Conservation (phyloP, 495 filamentous ascomycete genomes). For the Podospora australis region DNA sequence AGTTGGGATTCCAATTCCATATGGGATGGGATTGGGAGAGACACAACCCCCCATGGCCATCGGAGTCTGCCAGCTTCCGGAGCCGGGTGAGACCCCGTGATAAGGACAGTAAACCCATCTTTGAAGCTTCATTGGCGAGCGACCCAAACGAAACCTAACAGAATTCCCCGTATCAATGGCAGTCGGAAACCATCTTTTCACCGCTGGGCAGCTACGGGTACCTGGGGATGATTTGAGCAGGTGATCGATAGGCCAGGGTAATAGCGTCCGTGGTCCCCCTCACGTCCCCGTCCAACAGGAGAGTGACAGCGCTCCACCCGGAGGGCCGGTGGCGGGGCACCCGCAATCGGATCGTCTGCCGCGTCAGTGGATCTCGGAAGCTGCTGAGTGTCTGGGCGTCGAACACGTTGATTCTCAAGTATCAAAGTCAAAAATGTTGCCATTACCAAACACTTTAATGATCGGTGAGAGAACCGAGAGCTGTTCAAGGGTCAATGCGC, state of each 20-base stretch:
- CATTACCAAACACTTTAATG: no score
- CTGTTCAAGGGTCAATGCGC: no score
- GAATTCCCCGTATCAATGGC: conserved; percentile 9
- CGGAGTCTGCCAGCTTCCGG: conserved; percentile 15
- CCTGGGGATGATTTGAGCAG: conserved; percentile 8
- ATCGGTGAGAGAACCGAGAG: no score
- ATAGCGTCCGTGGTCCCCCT: neutral
- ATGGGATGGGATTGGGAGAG: neutral
- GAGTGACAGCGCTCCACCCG: no score
- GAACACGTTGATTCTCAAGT: no score
- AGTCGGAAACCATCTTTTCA: conserved; percentile 13
- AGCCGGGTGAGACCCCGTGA: conserved; percentile 15
- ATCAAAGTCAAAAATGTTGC: no score
- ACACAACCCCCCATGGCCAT: neutral
- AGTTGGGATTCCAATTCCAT: neutral
- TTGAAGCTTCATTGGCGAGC: conserved; percentile 11
- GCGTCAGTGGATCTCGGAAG: conserved; percentile 11
- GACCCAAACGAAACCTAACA: no score
- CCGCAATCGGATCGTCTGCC: conserved; percentile 24
- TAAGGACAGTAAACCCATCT: no score
- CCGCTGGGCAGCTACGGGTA: conserved; percentile 4
- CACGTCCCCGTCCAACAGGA: conserved; percentile 12
- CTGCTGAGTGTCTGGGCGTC: conserved; percentile 2
- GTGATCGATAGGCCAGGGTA: conserved; percentile 24
- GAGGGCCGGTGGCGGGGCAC: conserved; percentile 16